Evolutionary conservation across 768 basidiomycete genomes (phyloP).

Genomic region (Auriscalpium orientale): DNA sequence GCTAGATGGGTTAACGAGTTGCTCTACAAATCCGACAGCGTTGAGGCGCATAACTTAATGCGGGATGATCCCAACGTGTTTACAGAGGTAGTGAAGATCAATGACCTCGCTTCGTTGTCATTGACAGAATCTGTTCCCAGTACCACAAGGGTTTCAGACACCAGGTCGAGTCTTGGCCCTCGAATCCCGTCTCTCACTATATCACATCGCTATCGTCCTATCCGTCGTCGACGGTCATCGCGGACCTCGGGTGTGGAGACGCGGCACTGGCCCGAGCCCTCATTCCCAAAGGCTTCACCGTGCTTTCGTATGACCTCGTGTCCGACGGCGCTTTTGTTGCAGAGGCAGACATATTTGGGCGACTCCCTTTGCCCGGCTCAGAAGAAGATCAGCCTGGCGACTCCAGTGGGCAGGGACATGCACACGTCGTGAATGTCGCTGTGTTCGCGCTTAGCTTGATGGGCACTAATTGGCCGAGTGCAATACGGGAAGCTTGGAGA

Average conservation of each 20-base stretch:
- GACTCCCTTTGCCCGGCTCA: conserved; percentile 80
- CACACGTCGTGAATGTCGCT: conserved; percentile 81
- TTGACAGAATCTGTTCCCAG: conserved; percentile 32
- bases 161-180: conserved; percentile 90
- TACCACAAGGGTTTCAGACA: conserved; percentile 90
- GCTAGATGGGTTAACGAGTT: conserved; percentile 84
- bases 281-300: conserved; percentile 56
- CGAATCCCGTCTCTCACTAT: conserved; percentile 86
- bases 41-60: conserved; percentile 74
- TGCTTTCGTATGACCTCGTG: conserved; percentile 76
- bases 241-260: conserved; percentile 94
- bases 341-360: conserved; percentile 82
- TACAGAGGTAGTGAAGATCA: conserved; percentile 53
- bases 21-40: conserved; percentile 82
- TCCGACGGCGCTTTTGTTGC: conserved; percentile 70
- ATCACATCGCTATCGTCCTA: conserved; percentile 56
- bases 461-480: conserved; percentile 94
- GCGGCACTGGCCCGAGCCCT: conserved; percentile 77
- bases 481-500: conserved; percentile 84
- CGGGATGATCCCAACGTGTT: conserved; percentile 73
- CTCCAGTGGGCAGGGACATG: conserved; percentile 41
- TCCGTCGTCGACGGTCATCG: conserved; percentile 65
- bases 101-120: background rate
- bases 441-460: conserved; percentile 95
- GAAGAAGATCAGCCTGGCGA: conserved; percentile 32